Evolutionary conservation across 1,139 yeast genomes (phyloP).

Genomic region (Saccharomyces pastorianus): DNA sequence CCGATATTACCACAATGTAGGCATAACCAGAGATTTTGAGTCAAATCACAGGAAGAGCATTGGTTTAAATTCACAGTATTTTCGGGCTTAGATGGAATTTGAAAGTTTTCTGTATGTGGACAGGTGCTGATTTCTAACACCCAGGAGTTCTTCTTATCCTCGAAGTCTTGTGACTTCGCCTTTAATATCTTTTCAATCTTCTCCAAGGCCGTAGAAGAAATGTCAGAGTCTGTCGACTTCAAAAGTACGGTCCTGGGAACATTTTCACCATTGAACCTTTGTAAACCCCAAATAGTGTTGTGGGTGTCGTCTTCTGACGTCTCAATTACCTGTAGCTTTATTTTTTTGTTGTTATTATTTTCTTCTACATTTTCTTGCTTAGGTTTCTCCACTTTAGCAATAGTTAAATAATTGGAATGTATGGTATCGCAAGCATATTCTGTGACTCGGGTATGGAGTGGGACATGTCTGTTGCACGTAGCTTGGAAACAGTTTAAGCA

Average conservation of each 20-base stretch:
- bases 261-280: conserved; percentile 8
- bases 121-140: conserved; percentile 80
- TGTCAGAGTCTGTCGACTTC: conserved; percentile 7
- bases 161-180: conserved; percentile 58
- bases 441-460: conserved; percentile 22
- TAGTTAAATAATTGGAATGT: conserved; percentile 20
- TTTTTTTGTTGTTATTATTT: conserved; percentile 41
- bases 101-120: conserved; percentile 54
- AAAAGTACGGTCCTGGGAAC: conserved; percentile 3
- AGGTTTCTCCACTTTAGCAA: conserved; percentile 20
- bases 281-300: conserved; percentile 35
- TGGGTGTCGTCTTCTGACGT: conserved; percentile 61
- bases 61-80: conserved; percentile 33
- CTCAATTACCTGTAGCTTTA: conserved; percentile 69
- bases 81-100: conserved; percentile 31
- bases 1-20: conserved; percentile 81
- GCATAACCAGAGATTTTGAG: conserved; percentile 86
- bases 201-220: conserved; percentile 11
- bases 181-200: conserved; percentile 45
- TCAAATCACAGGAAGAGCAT: conserved; percentile 61
- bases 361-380: conserved; percentile 9
- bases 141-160: conserved; percentile 83
- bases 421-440: conserved; percentile 10
- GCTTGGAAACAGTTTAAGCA: conserved; percentile 30
- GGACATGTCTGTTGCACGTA: conserved; percentile 23